A percentile compares a stretch with the other conserved stretches of the same genome.
Conservation (phyloP, 2,329 filamentous ascomycete species). For the Ascochyta rabiei region DNA sequence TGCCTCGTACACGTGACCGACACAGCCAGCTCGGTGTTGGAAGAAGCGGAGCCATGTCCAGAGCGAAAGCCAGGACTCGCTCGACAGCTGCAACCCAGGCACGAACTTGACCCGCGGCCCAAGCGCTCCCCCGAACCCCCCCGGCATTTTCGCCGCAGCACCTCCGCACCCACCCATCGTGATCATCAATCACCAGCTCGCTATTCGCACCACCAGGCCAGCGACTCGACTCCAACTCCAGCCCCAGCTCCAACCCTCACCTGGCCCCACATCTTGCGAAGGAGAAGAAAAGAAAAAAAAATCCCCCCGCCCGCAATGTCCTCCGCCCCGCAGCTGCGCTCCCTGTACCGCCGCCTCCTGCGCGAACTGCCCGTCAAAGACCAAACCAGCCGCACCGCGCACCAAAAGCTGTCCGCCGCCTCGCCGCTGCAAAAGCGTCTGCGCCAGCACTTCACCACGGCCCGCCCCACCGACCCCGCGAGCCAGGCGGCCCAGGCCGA, state of each 20-base stretch:
- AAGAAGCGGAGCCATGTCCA: constrained; percentile 1
- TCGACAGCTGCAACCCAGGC: not conserved
- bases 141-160: constrained; percentile 17
- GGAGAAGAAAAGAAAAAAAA: not conserved
- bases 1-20: not conserved
- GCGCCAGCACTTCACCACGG: constrained; percentile 64
- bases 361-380: constrained; percentile 75
- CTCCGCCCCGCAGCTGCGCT: constrained; percentile 62
- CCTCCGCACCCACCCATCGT: constrained; percentile 6
- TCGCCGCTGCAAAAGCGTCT: constrained; percentile 74
- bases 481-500: constrained; percentile 63
- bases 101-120: not conserved
- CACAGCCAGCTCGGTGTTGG: constrained; percentile 5
- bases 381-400: constrained; percentile 28
- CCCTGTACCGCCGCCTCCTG: constrained; percentile 85
- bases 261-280: not conserved
- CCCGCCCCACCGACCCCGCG: not conserved
- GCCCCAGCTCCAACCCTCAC: not conserved
- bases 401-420: constrained; percentile 57
- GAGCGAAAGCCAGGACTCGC: no score
- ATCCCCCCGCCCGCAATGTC: constrained; percentile 43
- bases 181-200: not conserved
- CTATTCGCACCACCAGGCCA: not conserved
- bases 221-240: not conserved
- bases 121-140: constrained; percentile 12